Base-by-base conservation (phyloP, 768 basidiomycete species). In the Pleurotus tuber-regium region DNA sequence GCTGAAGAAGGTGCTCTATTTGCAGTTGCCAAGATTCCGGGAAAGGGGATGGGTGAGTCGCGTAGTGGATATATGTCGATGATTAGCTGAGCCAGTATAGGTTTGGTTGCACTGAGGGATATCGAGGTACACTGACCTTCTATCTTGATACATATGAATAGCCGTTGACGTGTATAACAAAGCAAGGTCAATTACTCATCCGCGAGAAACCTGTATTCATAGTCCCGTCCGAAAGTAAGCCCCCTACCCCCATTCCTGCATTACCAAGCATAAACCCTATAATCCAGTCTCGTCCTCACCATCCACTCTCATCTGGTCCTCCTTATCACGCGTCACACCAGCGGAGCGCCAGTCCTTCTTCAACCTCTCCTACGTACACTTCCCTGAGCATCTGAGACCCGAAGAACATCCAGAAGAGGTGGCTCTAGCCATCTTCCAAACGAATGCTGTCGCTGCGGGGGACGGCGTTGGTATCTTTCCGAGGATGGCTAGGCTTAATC, bases 381-480 rank as follows among this genome's bases (percentile, higher is more conserved):
- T 83, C 29, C 80, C 82, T 0, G 47, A 65, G 30, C 55, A 68
- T 25, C 54, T 77, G 25, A 62, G 72, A 41, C 74, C 68, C 19
- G 67, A 53, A 55, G 63, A 57, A 41, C 67, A 70, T 55, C 65
- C 60, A 30, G 70, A 73, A 14, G 69, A 77, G 59, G 65, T 82
- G n/a, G 80, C 80, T 0, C 66, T 87, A 14, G 81, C 82, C 0
- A 86, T 83, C 51, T 82, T 86, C 61, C 75, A 83, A 61, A 86
- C 85, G 2, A 87, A 87, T 57, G 81, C 80, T 1, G 79, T 86
- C 5, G 66, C 76, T 2, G 76, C 83, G 3, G 82, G 80, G 1
- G 65, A 70, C 1, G 59, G 66, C 16, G 78, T 79, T 2, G 85
- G 83, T 0, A 70, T 88, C n/a, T 87, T 86, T 61, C 84, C 84